Percentiles rank a stretch among this genome's conserved stretches.
phyloP scores from a whole-genome alignment of 805 yeast genomes.

The Candida argentea region DNA sequence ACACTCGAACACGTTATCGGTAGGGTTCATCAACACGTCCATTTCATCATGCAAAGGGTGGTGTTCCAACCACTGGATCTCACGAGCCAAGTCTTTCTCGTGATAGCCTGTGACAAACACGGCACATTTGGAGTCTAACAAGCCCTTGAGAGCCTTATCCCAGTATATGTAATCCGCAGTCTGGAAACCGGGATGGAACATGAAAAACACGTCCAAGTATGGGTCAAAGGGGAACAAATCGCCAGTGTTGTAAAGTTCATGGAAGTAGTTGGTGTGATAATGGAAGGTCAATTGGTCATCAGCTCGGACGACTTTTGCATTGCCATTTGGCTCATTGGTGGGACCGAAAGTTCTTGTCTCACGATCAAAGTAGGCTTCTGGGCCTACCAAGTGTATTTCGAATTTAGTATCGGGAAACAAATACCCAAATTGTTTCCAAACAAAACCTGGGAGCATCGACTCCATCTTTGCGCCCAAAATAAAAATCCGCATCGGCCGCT shows the following conservation, averaged over 20 bases:
- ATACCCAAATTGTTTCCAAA: slow-evolving; percentile 88
- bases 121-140: slow-evolving; percentile 89
- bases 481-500: slow-evolving; percentile 83
- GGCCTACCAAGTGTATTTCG: slow-evolving; percentile 89
- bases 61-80: slow-evolving; percentile 61
- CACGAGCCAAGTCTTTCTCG: slow-evolving; percentile 58
- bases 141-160: slow-evolving; percentile 76
- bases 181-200: slow-evolving; percentile 92
- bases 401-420: slow-evolving; percentile 75
- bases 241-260: slow-evolving; percentile 80
- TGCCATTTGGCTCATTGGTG: slow-evolving; percentile 38
- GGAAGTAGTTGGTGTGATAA: slow-evolving; percentile 87
- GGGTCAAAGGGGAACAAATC: slow-evolving; percentile 98
- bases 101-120: slow-evolving; percentile 86
- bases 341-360: slow-evolving; percentile 52
- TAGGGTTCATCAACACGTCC: slow-evolving; percentile 71
- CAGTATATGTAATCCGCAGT: slow-evolving; percentile 77
- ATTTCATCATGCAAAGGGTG: slow-evolving; percentile 54
- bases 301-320: slow-evolving; percentile 62
- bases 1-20: slow-evolving; percentile 66
- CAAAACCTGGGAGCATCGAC: slow-evolving; percentile 85
- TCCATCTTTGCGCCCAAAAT: slow-evolving; percentile 89
- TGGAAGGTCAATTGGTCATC: slow-evolving; percentile 67
- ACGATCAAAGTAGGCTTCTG: slow-evolving; percentile 74
- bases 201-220: slow-evolving; percentile 82